Base-by-base conservation (phyloP, 768 basidiomycete species). In the Pisolithus microcarpus region DNA sequence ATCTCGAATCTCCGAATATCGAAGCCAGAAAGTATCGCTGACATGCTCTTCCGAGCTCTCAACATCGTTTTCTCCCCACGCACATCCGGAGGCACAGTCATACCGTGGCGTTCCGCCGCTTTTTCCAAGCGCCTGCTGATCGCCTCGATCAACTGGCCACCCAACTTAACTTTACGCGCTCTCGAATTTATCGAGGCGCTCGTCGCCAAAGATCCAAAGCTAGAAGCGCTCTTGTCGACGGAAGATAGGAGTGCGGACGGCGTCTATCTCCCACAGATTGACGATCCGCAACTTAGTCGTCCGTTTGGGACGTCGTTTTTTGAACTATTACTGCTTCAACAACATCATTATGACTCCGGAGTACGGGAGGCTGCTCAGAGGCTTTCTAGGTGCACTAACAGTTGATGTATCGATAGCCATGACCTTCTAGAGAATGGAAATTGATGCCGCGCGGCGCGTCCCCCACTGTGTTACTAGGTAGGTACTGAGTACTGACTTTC, bases 171-270 rank as follows among this genome's bases (percentile, higher is more conserved):
- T 18, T 69, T 84, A 42, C 43, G 43, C 43, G 26, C 26, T 18
- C 66, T 98, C 38, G 81, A 82, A 31, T 88, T 96, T 57, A 82
- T 94, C 7, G 71, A 72, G 36, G 75, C 72, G 39, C 72, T 98
- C 57, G 69, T 96, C 49, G 80, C 76, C 44, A 85, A 84, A 61
- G 87, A 97, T 57, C 72, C 84, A 7, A 84, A 82, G 66, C 75
- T 98, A 8, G 90, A 89, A 64, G 86, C 84, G 28, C 74, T 99
- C 56, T 71, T 99, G 23, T 81, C 84, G 48, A 90, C 91, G 0
- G 91, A 91, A 56, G 96, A 97, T 68, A 76, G 91, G 51, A 80
- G 79, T 30, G 78, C 76, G 48, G 85, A 93, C 65, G 96, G 96
- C 4, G 74, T 89, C 26, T 96, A 94, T 67, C 79, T 85, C 24